Base-by-base conservation (phyloP, 176 grass and related monocot genomes). In the Luzula sylvatica region DNA sequence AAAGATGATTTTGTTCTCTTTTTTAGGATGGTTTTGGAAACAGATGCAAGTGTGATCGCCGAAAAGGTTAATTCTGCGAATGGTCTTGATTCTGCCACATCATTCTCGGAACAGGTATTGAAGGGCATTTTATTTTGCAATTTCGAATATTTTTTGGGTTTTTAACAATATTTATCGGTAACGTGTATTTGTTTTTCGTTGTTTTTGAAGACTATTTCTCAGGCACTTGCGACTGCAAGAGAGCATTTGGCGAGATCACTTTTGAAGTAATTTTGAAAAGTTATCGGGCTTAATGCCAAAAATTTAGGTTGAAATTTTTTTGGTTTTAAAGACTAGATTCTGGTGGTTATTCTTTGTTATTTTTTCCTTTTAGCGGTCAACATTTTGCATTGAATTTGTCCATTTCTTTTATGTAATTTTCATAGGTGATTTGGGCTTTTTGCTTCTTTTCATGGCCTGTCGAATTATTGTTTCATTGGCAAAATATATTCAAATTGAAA, bases 161-260 rank as follows among this genome's bases (percentile, higher is more conserved):
- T n/a, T n/a, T n/a, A n/a, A n/a, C n/a, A n/a, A n/a, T n/a, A n/a
- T n/a, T n/a, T n/a, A n/a, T n/a, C n/a, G n/a, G n/a, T n/a, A n/a
- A n/a, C n/a, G n/a, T n/a, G 52, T 24, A 15, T 12, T 14, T 26
- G 35, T 52, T 65, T 11, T 3, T 25, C 32, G 26, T 81, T 41
- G n/a, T 71, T 16, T 14, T 23, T 78, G 66, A 58, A 94, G 87
- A 94, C 92, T 62, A 61, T 98, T 67, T 71, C 83, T 56, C 82
- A 86, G 54, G 92, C 92, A 11, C 60, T 98, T 47, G 87, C 85
- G 9, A 81, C 78, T 48, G 85, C 85, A 58, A 80, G 85, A 71
- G 85, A 98, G 27, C 92, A 98, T 75, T 72, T 90, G 1, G 69
- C 92, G 29, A 98, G 87, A 57, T 96, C 92, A 74, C 92, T 89